Evolutionary conservation across 352 stramenopile genomes (phyloP).

Genomic region (Phytophthora melonis): DNA sequence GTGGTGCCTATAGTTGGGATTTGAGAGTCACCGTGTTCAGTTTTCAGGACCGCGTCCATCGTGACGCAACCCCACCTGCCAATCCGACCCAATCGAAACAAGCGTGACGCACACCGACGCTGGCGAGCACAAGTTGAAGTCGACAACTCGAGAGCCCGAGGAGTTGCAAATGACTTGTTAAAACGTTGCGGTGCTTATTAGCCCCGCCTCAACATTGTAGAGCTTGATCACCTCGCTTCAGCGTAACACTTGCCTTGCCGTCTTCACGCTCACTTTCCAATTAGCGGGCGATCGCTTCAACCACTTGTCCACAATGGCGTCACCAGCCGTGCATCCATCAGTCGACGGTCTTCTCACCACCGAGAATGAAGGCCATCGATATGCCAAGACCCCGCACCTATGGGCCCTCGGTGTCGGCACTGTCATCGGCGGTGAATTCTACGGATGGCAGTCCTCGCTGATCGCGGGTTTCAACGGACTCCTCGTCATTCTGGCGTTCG

Average conservation of each 20-base stretch:
- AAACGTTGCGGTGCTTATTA: too few species aligned
- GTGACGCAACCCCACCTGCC: conserved; percentile 22
- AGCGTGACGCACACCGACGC: conserved; percentile 22
- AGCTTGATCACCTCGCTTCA: neutral
- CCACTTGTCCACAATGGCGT: conserved; percentile 12
- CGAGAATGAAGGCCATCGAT: conserved; percentile 50
- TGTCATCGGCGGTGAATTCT: conserved; percentile 76
- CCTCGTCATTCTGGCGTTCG: conserved; percentile 64
- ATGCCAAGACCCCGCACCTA: conserved; percentile 65
- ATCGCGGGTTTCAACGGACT: conserved; percentile 69
- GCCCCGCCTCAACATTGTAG: neutral
- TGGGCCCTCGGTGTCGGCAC: conserved; percentile 75
- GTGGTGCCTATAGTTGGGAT: too few species aligned
- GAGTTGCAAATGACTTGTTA: neutral
- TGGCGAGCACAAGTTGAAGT: conserved; percentile 1
- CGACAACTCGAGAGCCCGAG: neutral
- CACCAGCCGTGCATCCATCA: conserved; percentile 20
- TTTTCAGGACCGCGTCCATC: neutral
- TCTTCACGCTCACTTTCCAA: conserved; percentile 30
- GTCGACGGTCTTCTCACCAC: conserved; percentile 21
- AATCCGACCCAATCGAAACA: conserved; percentile 15
- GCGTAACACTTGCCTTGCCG: too few species aligned
- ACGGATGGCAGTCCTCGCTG: conserved; percentile 71
- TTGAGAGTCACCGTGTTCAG: neutral
- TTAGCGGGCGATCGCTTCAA: conserved; percentile 6